phyloP scores from a whole-genome alignment of 257 asterid genomes.

The Scutellaria galericulata region DNA sequence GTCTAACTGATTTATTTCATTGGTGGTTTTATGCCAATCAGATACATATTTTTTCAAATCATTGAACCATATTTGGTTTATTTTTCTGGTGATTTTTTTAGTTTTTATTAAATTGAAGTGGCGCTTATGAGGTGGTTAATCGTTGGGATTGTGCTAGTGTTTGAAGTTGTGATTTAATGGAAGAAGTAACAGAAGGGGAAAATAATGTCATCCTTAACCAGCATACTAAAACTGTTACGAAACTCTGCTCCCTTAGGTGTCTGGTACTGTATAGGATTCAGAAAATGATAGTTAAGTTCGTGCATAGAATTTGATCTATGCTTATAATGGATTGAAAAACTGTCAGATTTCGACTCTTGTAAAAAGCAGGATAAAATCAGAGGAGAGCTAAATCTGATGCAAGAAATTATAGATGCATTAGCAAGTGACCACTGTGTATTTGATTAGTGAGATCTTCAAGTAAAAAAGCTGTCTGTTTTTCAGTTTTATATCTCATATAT shows the following conservation, averaged over 20 bases:
- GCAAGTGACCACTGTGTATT: background rate
- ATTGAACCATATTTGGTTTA: background rate
- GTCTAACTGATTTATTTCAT: background rate
- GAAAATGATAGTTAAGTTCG: background rate
- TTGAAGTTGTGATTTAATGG: constrained; percentile 2
- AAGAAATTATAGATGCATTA: background rate
- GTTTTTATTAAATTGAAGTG: background rate
- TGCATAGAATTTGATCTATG: background rate
- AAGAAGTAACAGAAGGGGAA: constrained; percentile 8
- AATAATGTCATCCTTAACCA: background rate
- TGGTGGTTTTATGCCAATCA: constrained; percentile 4
- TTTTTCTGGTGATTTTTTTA: background rate
- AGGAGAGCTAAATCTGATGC: background rate
- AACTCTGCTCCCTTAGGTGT: background rate
- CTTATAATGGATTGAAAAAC: background rate
- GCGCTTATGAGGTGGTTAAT: background rate
- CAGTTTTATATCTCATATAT: background rate
- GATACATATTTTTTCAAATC: background rate
- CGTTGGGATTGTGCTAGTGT: constrained; percentile 16
- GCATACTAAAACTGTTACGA: constrained; percentile 1
- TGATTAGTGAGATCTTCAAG: background rate
- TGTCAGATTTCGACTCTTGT: background rate
- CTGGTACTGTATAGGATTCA: background rate
- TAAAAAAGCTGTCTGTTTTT: background rate
- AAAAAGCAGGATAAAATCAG: background rate